Evolutionary conservation across 2,329 filamentous ascomycete species (phyloP).

Genomic region (Pyrenochaeta sp.): DNA sequence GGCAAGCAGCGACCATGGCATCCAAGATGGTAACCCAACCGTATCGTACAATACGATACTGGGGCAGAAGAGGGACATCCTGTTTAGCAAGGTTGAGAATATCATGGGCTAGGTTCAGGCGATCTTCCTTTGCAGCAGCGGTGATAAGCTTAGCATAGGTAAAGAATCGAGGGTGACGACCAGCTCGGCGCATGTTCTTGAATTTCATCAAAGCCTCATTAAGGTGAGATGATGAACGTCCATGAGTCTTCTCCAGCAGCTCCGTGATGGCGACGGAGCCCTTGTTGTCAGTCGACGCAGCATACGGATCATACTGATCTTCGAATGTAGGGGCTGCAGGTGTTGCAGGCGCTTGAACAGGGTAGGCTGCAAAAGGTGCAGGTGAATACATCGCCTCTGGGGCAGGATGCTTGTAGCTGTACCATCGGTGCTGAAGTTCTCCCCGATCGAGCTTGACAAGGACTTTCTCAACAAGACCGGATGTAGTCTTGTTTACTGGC

Average conservation of each 20-base stretch:
- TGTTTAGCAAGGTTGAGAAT: slow-evolving; percentile 87
- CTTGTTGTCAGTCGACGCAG: slow-evolving; percentile 89
- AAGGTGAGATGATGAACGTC: slow-evolving; percentile 75
- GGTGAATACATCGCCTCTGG: slow-evolving; percentile 56
- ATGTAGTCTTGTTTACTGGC: slow-evolving; percentile 64
- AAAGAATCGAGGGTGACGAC: slow-evolving; percentile 92
- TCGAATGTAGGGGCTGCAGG: slow-evolving; percentile 71
- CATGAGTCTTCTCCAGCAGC: slow-evolving; percentile 81
- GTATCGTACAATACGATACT: slow-evolving; percentile 88
- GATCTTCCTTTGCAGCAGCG: slow-evolving; percentile 84
- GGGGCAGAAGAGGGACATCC: slow-evolving; percentile 83
- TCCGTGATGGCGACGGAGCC: slow-evolving; percentile 91
- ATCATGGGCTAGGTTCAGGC: slow-evolving; percentile 82
- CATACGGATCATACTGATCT: slow-evolving; percentile 91
- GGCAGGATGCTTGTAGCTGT: slow-evolving; percentile 63
- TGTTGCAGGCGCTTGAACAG: slow-evolving; percentile 57
- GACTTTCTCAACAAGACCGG: slow-evolving; percentile 65
- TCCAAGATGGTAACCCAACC: slow-evolving; percentile 97
- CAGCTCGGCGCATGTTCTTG: slow-evolving; percentile 90
- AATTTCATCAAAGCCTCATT: slow-evolving; percentile 84
- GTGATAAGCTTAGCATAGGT: slow-evolving; percentile 96
- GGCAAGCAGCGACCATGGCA: slow-evolving; percentile 92
- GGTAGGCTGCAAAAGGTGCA: slow-evolving; percentile 60
- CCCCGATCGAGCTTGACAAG: slow-evolving; percentile 62
- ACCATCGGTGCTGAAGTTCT: slow-evolving; percentile 64